These are phyloP conservation scores for Ophiostoma piceae DNA, from an alignment of 2,329 filamentous ascomycete species.

Conservation along the genomic window DNA sequence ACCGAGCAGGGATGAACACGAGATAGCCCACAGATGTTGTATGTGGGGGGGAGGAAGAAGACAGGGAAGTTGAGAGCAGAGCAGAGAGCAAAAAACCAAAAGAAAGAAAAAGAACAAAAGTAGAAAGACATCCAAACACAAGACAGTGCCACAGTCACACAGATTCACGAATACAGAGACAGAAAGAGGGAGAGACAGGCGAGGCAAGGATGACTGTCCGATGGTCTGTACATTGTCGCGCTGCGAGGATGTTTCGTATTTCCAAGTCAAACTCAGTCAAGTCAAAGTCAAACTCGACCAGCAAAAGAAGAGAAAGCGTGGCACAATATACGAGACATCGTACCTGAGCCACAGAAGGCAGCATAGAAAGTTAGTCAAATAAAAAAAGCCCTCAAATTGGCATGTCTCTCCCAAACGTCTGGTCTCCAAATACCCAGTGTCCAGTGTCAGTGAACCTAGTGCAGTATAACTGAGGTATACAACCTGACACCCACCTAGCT, in stretches of 20 bases:
- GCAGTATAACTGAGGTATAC: not conserved
- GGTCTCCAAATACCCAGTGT: not conserved
- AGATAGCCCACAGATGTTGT: slow-evolving; percentile 17
- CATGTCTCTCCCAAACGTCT: slow-evolving; percentile 16
- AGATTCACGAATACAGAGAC: not conserved
- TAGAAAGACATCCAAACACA: not conserved
- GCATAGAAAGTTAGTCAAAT: not conserved
- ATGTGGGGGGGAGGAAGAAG: slow-evolving; percentile 9
- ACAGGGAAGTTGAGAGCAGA: not conserved
- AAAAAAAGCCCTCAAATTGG: slow-evolving; percentile 17
- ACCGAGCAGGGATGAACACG: slow-evolving; percentile 20
- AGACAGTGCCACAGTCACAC: not conserved
- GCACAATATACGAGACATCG: not conserved
- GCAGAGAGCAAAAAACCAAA: not conserved
- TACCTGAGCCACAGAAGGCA: not conserved
- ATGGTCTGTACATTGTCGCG: not conserved
- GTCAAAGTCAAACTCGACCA: not conserved
- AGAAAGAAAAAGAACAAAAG: not conserved
- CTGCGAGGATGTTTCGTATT: not conserved
- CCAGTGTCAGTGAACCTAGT: no score
- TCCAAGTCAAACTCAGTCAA: not conserved
- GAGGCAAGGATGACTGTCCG: slow-evolving; percentile 13
- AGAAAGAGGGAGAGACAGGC: slow-evolving; percentile 16
- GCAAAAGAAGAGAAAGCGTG: not conserved
- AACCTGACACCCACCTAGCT: not conserved